Base-by-base conservation (phyloP, 495 filamentous ascomycete species). In the Trichocladium uniseriatum region DNA sequence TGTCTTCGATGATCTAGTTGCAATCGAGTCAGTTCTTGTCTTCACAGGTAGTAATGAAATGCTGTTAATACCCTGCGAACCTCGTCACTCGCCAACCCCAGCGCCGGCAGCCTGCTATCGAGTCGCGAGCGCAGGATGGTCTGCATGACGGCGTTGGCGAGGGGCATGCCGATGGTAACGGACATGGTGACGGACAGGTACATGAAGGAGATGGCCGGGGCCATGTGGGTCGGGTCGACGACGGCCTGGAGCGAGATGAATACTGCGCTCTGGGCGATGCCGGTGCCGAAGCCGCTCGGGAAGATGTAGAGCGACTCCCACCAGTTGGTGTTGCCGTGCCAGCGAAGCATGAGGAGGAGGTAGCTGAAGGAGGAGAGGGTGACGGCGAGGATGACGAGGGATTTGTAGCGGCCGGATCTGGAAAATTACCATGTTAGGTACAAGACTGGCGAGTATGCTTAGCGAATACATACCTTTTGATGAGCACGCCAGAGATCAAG, bases 271-370 rank as follows among this genome's bases (percentile, higher is more conserved):
- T 67, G 60, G 0, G 74, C 71, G 20, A 80, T 69, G 1, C 77
- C 78, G 2, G 71, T 77, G 3, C 80, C 79, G 43, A 84, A 63
- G 1, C 69, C 69, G 31, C 65, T 66, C 70, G 49, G 78, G 79
- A 9, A 57, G 39, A 86, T 83, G 55, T 82, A 84, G 0, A 86
- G 53, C 0, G 79, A 79, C 48, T 84, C 81, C 60, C 65, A 69
- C 59, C 70, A 69, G 20, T 74, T 72, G 0, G 80, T 84, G 48
- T 80, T 45, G 0, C 81, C 83, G 35, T 75, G 69, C 83, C 83
- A 87, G 32, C 74, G 65, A 20, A 78, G 55, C 29, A 81, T 72
- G 1, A 84, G 64, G 0, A 82, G 64, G 7, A 67, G 32, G 44
- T 84, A 84, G n/a, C 71, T 60, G 20, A 71, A 44, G 5, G 71